Conservation (phyloP, 2,329 filamentous ascomycete genomes). For the Helminthosporium solani region DNA sequence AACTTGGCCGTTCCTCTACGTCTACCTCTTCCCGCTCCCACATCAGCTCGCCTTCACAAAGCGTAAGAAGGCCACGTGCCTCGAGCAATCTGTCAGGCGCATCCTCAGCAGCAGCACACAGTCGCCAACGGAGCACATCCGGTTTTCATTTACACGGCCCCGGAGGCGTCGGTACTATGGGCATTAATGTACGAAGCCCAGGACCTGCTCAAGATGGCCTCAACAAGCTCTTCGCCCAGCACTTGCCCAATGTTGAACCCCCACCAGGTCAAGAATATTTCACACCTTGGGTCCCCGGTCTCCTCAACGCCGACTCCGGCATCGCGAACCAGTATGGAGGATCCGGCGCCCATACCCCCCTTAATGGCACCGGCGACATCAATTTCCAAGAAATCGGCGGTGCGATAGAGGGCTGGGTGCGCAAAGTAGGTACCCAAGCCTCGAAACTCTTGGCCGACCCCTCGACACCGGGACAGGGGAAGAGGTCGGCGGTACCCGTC, state of each 20-base stretch:
- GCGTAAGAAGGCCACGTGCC: slow-evolving; percentile 32
- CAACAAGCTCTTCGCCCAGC: slow-evolving; percentile 80
- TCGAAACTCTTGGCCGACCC: slow-evolving; percentile 39
- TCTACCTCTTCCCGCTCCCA: slow-evolving; percentile 31
- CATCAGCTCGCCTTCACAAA: slow-evolving; percentile 42
- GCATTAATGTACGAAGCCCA: slow-evolving; percentile 67
- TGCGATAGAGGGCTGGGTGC: slow-evolving; percentile 85
- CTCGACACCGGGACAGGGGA: slow-evolving; percentile 31
- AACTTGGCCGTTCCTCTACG: slow-evolving; percentile 54
- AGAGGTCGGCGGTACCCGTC: slow-evolving; percentile 34
- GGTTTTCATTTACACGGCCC: slow-evolving; percentile 69
- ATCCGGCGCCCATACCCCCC: slow-evolving; percentile 31
- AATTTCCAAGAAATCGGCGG: slow-evolving; percentile 80
- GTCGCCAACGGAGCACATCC: slow-evolving; percentile 40
- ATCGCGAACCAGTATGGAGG: slow-evolving; percentile 29
- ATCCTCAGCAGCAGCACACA: slow-evolving; percentile 35
- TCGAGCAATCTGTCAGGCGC: slow-evolving; percentile 43
- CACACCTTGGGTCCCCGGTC: slow-evolving; percentile 42
- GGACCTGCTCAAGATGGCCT: slow-evolving; percentile 83
- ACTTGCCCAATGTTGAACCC: slow-evolving; percentile 72
- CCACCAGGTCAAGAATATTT: slow-evolving; percentile 58
- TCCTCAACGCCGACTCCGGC: slow-evolving; percentile 35
- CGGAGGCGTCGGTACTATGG: slow-evolving; percentile 84
- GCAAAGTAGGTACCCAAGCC: slow-evolving; percentile 72
- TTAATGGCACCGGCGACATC: slow-evolving; percentile 37